Base-by-base conservation (phyloP, 2,329 filamentous ascomycete species). In the Stemphylium vesicarium region DNA sequence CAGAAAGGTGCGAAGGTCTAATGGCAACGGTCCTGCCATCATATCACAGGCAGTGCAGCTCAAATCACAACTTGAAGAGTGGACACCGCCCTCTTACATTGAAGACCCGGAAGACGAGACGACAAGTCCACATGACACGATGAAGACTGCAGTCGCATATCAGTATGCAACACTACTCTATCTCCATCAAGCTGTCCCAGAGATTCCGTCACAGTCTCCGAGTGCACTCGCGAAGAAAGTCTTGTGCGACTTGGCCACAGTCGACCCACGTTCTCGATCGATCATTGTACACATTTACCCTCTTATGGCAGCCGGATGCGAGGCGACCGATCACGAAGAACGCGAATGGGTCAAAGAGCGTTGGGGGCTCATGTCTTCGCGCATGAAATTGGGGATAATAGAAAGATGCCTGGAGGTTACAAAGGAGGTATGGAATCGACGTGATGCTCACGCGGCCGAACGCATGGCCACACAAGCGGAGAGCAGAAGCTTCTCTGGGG, bases 221-320 rank as follows among this genome's bases (percentile, higher is more conserved):
- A 78, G 81, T 7, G 80, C 83, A 22, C 77, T 90, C 8, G 86
- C 88, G 0, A 84, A 87, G 64, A 83, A 84, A 41, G 84, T 87
- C 1, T 73, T 90, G 46, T 79, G 82, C 18, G 81, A 84, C 45
- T 75, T 91, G 2, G 86, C 86, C 3, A 87, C 84, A 0, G 85
- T 90, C 0, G 85, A 87, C 1, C 74, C 84, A 2, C 81, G 79
- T 10, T 88, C 85, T 32, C 81, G 87, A 8, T 82, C 86, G 0
- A 83, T 86, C 15, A 88, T 90, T 40, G 82, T 90, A 2, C 88
- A 90, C 35, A 88, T 90, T 53, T 90, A 86, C 60, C 88, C 88
- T 1, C 80, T 91, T 1, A 79, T 89, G 59, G 85, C 84, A 0
- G 88, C 88, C 3, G 87, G 87, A 1, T 88, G 86, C 60, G 88